A percentile compares a stretch with the other conserved stretches of the same genome.
Evolutionary conservation across 2,329 filamentous ascomycete species (phyloP).

Genomic region (Calonectria hawksworthii): DNA sequence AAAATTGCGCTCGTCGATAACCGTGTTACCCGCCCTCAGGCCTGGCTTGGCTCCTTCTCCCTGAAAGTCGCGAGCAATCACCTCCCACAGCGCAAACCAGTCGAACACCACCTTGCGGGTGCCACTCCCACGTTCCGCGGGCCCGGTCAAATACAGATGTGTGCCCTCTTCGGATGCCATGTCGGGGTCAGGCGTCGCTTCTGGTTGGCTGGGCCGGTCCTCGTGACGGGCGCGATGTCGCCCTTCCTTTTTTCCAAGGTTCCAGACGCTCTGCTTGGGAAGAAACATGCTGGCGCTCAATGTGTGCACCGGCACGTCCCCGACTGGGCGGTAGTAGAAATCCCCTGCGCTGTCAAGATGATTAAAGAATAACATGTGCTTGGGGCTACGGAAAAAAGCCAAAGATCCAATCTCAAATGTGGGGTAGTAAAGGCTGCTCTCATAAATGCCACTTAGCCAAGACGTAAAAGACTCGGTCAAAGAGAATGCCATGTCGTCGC

Average conservation of each 20-base stretch:
- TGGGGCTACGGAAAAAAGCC: slow-evolving; percentile 63
- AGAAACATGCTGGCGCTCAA: slow-evolving; percentile 68
- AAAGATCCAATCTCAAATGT: slow-evolving; percentile 69
- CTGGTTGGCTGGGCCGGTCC: slow-evolving; percentile 38
- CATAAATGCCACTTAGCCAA: slow-evolving; percentile 58
- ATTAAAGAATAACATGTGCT: slow-evolving; percentile 63
- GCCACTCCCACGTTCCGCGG: slow-evolving; percentile 20
- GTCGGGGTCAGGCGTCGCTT: slow-evolving; percentile 44
- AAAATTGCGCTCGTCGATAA: slow-evolving; percentile 56
- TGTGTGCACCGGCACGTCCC: slow-evolving; percentile 66
- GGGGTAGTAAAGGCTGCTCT: slow-evolving; percentile 64
- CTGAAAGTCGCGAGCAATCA: slow-evolving; percentile 54
- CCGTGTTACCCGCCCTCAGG: slow-evolving; percentile 55
- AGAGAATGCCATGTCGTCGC: slow-evolving; percentile 37
- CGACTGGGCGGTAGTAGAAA: slow-evolving; percentile 62
- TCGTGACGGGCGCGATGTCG: slow-evolving; percentile 21
- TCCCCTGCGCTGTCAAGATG: slow-evolving; percentile 63
- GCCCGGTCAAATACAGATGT: slow-evolving; percentile 26
- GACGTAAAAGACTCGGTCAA: slow-evolving; percentile 48
- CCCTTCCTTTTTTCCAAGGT: slow-evolving; percentile 56
- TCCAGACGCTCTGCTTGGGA: slow-evolving; percentile 65
- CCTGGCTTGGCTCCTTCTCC: slow-evolving; percentile 52
- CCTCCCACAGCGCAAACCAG: slow-evolving; percentile 54
- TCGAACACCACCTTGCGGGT: slow-evolving; percentile 44
- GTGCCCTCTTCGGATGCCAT: slow-evolving; percentile 36